Conservation (phyloP, 1,284 basidiomycete species). For the Irpex rosettiformis region DNA sequence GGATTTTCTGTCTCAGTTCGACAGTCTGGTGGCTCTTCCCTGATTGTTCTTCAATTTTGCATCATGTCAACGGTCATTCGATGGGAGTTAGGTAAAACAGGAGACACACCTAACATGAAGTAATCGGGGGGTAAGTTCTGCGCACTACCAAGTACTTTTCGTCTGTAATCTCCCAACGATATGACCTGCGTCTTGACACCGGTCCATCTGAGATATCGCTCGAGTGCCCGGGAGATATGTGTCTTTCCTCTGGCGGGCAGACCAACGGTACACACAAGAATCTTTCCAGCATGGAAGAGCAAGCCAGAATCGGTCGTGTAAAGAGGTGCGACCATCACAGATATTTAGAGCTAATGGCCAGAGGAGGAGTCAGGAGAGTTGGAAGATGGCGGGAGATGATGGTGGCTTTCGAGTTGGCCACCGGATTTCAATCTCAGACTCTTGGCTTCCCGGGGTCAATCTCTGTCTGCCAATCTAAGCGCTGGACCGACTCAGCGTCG, state of each 20-base stretch:
- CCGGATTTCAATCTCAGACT: neutral
- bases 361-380: conserved; percentile 2
- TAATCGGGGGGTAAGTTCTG: conserved; percentile 90
- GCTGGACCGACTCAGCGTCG: too few species aligned
- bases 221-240: conserved; percentile 92
- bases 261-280: conserved; percentile 89
- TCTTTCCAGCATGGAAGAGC: conserved; percentile 93
- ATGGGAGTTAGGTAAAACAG: neutral
- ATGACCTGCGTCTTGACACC: conserved; percentile 96
- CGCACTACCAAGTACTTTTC: conserved; percentile 86
- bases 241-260: conserved; percentile 95
- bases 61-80: conserved; percentile 12
- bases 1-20: conserved; percentile 69
- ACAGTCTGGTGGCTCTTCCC: conserved; percentile 80
- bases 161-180: conserved; percentile 91
- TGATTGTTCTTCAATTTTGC: conserved; percentile 33
- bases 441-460: too few species aligned
- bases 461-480: too few species aligned
- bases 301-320: conserved; percentile 83
- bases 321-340: conserved; percentile 79
- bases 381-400: neutral
- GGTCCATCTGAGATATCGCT: conserved; percentile 96
- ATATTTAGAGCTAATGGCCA: neutral
- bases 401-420: neutral
- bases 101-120: conserved; percentile 72